phyloP scores from a whole-genome alignment of 2,329 filamentous ascomycete species.

The Pseudogymnoascus sp. region DNA sequence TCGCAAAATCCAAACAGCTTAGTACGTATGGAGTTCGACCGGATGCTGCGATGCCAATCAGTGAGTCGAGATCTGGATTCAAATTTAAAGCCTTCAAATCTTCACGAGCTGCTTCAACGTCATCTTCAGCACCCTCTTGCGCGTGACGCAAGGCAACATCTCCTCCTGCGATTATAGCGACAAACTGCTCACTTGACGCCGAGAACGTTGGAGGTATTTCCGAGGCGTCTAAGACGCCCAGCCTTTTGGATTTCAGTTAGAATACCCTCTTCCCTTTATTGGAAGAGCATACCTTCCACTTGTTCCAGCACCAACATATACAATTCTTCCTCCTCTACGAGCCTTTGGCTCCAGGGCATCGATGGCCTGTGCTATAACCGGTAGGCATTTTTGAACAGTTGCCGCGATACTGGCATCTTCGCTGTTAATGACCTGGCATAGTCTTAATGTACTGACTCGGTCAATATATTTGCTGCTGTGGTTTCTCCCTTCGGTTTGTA shows the following conservation, averaged over 20 bases:
- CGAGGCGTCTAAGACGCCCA: constrained; percentile 36
- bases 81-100: constrained; percentile 29
- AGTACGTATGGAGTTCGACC: constrained; percentile 38
- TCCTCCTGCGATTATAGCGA: constrained; percentile 37
- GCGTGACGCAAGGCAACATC: constrained; percentile 35
- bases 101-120: constrained; percentile 23
- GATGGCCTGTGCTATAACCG: constrained; percentile 30
- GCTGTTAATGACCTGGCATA: constrained; percentile 33
- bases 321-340: constrained; percentile 29
- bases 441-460: constrained; percentile 31
- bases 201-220: constrained; percentile 38
- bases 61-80: constrained; percentile 28
- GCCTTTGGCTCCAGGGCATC: constrained; percentile 29
- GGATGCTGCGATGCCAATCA: constrained; percentile 38
- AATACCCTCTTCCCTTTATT: background rate
- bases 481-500: constrained; percentile 35
- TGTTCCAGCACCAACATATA: constrained; percentile 38
- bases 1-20: constrained; percentile 32
- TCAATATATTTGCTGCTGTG: constrained; percentile 31
- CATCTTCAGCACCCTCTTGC: constrained; percentile 37
- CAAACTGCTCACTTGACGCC: constrained; percentile 33
- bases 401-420: constrained; percentile 31
- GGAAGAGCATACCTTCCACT: constrained; percentile 32
- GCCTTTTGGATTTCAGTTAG: constrained; percentile 20
- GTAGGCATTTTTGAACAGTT: constrained; percentile 28